Evolutionary conservation across 345 rosid species (phyloP).

Genomic region (Pistacia atlantica): DNA sequence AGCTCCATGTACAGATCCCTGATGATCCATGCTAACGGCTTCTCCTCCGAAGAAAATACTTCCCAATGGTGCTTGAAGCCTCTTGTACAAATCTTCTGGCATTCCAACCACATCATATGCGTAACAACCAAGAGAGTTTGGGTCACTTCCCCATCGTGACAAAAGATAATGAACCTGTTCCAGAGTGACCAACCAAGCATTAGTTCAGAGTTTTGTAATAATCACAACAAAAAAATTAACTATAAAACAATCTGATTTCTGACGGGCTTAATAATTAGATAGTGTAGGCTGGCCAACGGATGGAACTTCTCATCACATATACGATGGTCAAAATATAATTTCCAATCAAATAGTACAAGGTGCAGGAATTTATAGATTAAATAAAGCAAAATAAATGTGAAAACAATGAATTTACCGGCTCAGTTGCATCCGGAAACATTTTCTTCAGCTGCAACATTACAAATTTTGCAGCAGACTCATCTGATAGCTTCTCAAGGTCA

Average conservation of each 20-base stretch:
- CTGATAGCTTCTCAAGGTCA: slow-evolving; percentile 71
- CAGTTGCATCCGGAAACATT: slow-evolving; percentile 82
- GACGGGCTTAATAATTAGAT: neutral
- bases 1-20: slow-evolving; percentile 91
- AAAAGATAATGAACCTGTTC: slow-evolving; percentile 70
- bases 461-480: slow-evolving; percentile 59
- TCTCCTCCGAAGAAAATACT: slow-evolving; percentile 89
- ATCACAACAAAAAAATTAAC: neutral
- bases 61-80: slow-evolving; percentile 65
- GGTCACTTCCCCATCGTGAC: slow-evolving; percentile 82
- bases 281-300: neutral
- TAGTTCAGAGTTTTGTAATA: neutral
- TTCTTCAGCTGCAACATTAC: slow-evolving; percentile 80
- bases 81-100: slow-evolving; percentile 63
- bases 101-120: slow-evolving; percentile 79
- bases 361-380: neutral
- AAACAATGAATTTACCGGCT: slow-evolving; percentile 50
- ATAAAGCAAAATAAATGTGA: neutral
- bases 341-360: neutral
- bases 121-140: slow-evolving; percentile 77
- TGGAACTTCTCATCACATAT: neutral
- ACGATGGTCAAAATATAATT: neutral
- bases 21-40: slow-evolving; percentile 79
- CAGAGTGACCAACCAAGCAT: neutral
- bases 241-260: neutral